phyloP scores from a whole-genome alignment of 2,329 filamentous ascomycete genomes.

The Phialemonium atrogriseum region DNA sequence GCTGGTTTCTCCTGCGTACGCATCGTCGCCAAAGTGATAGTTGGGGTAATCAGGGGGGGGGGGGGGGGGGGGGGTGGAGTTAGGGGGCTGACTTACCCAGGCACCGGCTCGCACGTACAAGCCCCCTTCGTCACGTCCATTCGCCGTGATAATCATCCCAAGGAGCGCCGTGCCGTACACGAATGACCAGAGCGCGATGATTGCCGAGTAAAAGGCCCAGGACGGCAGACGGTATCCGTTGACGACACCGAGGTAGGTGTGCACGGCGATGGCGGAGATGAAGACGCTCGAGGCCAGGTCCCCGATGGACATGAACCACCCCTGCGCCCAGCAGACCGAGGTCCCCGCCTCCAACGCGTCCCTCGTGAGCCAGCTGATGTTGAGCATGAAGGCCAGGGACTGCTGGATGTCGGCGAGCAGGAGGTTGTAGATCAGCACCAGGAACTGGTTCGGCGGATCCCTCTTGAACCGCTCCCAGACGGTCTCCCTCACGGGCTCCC shows the following conservation, averaged over 20 bases:
- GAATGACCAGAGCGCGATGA: slow-evolving; percentile 48
- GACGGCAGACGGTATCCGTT: slow-evolving; percentile 43
- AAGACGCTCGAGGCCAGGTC: slow-evolving; percentile 60
- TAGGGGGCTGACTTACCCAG: slow-evolving; percentile 36
- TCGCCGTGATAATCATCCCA: slow-evolving; percentile 34
- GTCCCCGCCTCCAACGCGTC: slow-evolving; percentile 47
- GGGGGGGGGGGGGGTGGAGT: too few species aligned
- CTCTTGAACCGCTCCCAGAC: slow-evolving; percentile 17
- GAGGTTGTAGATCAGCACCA: slow-evolving; percentile 62
- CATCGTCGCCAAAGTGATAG: too few species aligned
- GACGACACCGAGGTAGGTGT: slow-evolving; percentile 58
- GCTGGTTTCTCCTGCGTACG: too few species aligned
- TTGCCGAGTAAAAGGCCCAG: slow-evolving; percentile 36
- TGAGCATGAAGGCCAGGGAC: slow-evolving; percentile 54
- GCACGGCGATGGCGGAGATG: slow-evolving; percentile 55
- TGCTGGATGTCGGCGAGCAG: slow-evolving; percentile 62
- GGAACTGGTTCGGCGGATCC: slow-evolving; percentile 53
- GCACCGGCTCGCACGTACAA: slow-evolving; percentile 58
- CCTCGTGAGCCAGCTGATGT: slow-evolving; percentile 46
- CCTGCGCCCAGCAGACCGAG: slow-evolving; percentile 52
- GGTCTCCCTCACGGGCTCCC: slow-evolving; percentile 3
- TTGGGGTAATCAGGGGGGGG: too few species aligned
- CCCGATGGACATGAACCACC: slow-evolving; percentile 60
- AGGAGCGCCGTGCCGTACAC: slow-evolving; percentile 48
- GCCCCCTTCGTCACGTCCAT: slow-evolving; percentile 31